Evolutionary conservation across 257 asterid genomes (phyloP), one percentile per base, ranked within the genome.

Genomic region (Thymus mandschuricus): DNA sequence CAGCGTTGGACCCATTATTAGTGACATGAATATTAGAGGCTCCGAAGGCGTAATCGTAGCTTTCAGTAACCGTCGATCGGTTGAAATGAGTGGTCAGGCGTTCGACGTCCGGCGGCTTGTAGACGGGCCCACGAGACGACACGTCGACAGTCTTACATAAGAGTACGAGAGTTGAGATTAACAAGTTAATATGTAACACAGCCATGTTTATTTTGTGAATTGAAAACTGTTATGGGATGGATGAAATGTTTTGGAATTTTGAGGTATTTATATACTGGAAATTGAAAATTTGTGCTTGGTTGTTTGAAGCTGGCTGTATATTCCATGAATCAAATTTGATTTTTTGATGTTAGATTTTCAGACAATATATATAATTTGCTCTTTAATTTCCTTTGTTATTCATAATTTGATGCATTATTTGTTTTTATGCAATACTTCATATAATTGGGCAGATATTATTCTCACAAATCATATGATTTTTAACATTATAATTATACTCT

Each of bases 41-140:
- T 55, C 97, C 96, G 71, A 63, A 90, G 27, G 68, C 67, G 60
- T 81, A 87, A 71, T 73, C 77, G 64, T 77, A 86, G 41, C 85
- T 78, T 33, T 86, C 77, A 54, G 44, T 77, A n/a, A 86, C 79
- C 8, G 84, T 38, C 15, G 70, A 27, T 5, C 70, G 80, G 10
- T 43, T 75, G 57, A 90, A 90, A 29, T 76, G 61, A 58, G 83
- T 86, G 0, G 94, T 81, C 65, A 88, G 28, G 10, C 70, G 69
- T 55, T 88, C 92, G 1, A 86, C 87, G 35, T 68, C 34, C 11
- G 97, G 97, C 48, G 97, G 96, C 1, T 84, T 84, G 60, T 88
- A 86, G 15, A 86, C 69, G 3, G 97, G 81, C 7, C 92, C 96
- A 3, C 85, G 79, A 1, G 86, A 72, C 8, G 74, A 75, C n/a